phyloP scores from a whole-genome alignment of 441 rosid species.

The Erodium trifolium region DNA sequence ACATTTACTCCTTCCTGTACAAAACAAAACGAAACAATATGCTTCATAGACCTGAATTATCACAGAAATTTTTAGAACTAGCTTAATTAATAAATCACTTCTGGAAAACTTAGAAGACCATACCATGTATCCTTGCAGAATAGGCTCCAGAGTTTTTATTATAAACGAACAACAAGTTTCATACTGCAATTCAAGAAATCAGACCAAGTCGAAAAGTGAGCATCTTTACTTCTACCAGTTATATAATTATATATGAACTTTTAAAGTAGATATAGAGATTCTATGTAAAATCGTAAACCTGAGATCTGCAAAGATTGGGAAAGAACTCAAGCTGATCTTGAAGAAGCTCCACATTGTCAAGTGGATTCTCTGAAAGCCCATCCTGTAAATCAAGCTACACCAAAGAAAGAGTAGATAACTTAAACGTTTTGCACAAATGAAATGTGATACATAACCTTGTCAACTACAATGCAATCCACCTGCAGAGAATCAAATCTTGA shows the following conservation, averaged over 20 bases:
- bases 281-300: conserved; percentile 40
- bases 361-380: conserved; percentile 78
- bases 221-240: conserved; percentile 8
- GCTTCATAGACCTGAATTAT: neutral
- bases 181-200: conserved; percentile 51
- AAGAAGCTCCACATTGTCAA: conserved; percentile 95
- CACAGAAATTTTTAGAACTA: conserved; percentile 10
- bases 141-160: conserved; percentile 84
- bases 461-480: conserved; percentile 32
- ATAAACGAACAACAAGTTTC: conserved; percentile 75
- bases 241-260: conserved; percentile 10
- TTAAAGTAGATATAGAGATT: neutral
- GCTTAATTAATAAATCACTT: conserved; percentile 9
- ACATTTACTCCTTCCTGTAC: conserved; percentile 69
- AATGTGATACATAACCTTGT: neutral
- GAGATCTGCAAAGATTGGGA: conserved; percentile 95
- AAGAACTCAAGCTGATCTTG: conserved; percentile 98
- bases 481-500: conserved; percentile 93
- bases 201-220: conserved; percentile 10
- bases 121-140: conserved; percentile 92
- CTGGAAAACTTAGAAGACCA: conserved; percentile 14
- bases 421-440: neutral
- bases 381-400: conserved; percentile 69
- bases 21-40: conserved; percentile 15
- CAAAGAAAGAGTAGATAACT: conserved; percentile 12